These are phyloP conservation scores for Cornus kousa DNA, from an alignment of 148 eudicot species.

Conservation along the genomic window DNA sequence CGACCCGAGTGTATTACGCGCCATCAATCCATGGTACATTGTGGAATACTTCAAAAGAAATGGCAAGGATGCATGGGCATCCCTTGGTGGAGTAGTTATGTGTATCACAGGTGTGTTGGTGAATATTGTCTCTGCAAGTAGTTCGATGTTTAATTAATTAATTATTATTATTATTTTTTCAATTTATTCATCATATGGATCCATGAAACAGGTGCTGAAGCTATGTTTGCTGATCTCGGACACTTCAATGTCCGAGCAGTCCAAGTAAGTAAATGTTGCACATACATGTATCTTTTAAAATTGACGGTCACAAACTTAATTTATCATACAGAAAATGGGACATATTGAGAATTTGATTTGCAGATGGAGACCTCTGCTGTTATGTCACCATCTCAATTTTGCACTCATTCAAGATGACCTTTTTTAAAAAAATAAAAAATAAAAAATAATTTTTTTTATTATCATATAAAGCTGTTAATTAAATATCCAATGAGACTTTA, in stretches of 20 bases:
- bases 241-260: slow-evolving; percentile 49
- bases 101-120: slow-evolving; percentile 53
- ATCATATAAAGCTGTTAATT: no score
- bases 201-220: slow-evolving; percentile 59
- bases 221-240: slow-evolving; percentile 84
- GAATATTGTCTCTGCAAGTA: background rate
- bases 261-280: slow-evolving; percentile 32
- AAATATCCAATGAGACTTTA: no score
- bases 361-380: no score
- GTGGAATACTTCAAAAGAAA: slow-evolving; percentile 55
- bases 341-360: background rate
- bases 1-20: slow-evolving; percentile 46
- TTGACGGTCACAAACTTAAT: background rate
- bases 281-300: no score
- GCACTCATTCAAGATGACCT: no score
- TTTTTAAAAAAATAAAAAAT: no score
- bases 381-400: no score
- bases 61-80: slow-evolving; percentile 63
- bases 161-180: no score
- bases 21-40: slow-evolving; percentile 58
- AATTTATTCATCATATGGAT: background rate
- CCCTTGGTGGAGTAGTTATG: slow-evolving; percentile 75
- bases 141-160: no score
- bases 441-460: no score
- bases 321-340: background rate